phyloP scores from a whole-genome alignment of 2,329 filamentous ascomycete species.

The Aureobasidium leucospermi region DNA sequence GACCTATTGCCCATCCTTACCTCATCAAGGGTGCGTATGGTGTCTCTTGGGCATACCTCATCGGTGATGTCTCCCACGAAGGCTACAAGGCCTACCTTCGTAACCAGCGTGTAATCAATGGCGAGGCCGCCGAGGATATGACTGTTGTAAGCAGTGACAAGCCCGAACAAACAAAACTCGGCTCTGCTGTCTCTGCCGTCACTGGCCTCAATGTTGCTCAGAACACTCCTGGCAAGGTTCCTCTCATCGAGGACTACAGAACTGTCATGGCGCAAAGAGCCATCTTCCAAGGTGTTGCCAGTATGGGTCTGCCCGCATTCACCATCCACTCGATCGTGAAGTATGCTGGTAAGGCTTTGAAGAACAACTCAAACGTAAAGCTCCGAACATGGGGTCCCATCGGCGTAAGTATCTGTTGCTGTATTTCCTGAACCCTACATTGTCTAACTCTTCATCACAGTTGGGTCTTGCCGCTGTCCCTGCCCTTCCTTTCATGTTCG shows the following conservation, averaged over 20 bases:
- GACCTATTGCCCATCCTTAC: slow-evolving; percentile 80
- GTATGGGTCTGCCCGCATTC: slow-evolving; percentile 89
- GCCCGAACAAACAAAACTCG: neutral
- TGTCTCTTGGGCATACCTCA: slow-evolving; percentile 84
- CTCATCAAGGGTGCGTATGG: slow-evolving; percentile 79
- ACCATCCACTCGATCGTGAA: slow-evolving; percentile 89
- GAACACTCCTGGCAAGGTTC: slow-evolving; percentile 40
- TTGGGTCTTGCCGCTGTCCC: slow-evolving; percentile 62
- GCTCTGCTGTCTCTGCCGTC: slow-evolving; percentile 20
- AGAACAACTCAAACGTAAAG: slow-evolving; percentile 66
- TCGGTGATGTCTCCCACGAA: slow-evolving; percentile 85
- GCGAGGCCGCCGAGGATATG: slow-evolving; percentile 35
- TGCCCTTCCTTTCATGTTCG: slow-evolving; percentile 75
- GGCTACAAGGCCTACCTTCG: slow-evolving; percentile 90
- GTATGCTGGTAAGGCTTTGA: slow-evolving; percentile 82
- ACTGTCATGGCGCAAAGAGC: slow-evolving; percentile 86
- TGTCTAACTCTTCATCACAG: slow-evolving; percentile 30
- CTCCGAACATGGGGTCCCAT: slow-evolving; percentile 85
- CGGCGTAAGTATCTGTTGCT: slow-evolving; percentile 57
- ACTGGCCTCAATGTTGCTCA: slow-evolving; percentile 15
- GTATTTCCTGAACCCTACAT: neutral
- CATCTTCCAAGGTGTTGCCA: slow-evolving; percentile 83
- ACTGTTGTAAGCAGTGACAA: slow-evolving; percentile 30
- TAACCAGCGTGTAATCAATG: slow-evolving; percentile 70
- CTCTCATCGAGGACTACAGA: slow-evolving; percentile 81